phyloP scores from a whole-genome alignment of 352 stramenopile genomes.

The Pythium biforme region DNA sequence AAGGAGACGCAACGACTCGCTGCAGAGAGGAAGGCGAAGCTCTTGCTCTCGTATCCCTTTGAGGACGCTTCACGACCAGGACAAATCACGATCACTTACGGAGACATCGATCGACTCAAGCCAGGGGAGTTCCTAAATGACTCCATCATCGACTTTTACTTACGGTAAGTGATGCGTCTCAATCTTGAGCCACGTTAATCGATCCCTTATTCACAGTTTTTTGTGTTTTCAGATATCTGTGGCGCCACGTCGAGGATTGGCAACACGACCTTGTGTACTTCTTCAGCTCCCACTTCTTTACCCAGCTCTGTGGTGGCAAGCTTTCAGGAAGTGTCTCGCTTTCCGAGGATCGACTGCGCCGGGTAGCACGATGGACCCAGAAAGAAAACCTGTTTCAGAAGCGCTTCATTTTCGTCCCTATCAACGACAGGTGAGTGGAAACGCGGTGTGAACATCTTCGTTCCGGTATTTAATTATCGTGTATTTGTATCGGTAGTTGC shows the following conservation, averaged over 20 bases:
- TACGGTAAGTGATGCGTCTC: constrained; percentile 49
- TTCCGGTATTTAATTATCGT: not conserved
- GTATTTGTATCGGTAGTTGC: constrained; percentile 41
- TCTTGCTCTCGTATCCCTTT: constrained; percentile 64
- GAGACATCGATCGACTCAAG: constrained; percentile 86
- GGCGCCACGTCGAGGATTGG: constrained; percentile 59
- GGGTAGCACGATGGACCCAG: constrained; percentile 81
- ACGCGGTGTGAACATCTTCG: not conserved
- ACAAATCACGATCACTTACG: constrained; percentile 72
- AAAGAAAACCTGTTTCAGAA: constrained; percentile 87
- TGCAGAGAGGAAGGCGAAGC: constrained; percentile 19
- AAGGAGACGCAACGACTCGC: constrained; percentile 17
- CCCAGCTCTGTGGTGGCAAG: constrained; percentile 75
- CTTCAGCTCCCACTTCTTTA: constrained; percentile 96
- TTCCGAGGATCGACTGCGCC: constrained; percentile 47
- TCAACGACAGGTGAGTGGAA: constrained; percentile 76
- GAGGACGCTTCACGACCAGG: constrained; percentile 45
- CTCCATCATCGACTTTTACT: constrained; percentile 92
- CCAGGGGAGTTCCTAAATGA: constrained; percentile 93
- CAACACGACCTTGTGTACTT: constrained; percentile 83
- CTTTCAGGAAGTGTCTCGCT: constrained; percentile 20
- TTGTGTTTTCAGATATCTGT: constrained; percentile 46
- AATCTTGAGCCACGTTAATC: not conserved
- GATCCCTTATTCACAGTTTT: not conserved
- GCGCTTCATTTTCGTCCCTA: constrained; percentile 86